phyloP scores from a whole-genome alignment of 2,329 filamentous ascomycete genomes.

The Reticulascus tulasneorum region DNA sequence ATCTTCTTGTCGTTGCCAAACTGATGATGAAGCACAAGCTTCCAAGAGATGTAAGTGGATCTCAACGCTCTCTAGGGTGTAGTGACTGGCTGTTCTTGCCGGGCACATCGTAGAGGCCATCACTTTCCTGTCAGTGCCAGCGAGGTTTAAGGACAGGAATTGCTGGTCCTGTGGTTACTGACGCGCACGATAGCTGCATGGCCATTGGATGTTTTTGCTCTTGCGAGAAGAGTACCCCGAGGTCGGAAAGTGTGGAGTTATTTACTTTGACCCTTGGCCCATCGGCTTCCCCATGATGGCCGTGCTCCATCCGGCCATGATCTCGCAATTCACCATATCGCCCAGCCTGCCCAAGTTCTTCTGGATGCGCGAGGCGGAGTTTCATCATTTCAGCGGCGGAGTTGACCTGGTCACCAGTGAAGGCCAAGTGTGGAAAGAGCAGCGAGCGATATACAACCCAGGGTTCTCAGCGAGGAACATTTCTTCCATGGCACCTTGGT shows the following conservation, averaged over 20 bases:
- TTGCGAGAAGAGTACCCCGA: conserved; percentile 2
- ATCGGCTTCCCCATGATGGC: conserved; percentile 10
- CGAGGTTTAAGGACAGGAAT: too few relatives aligned
- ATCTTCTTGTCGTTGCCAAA: conserved; percentile 2
- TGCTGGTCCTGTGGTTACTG: too few relatives aligned
- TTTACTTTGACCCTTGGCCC: conserved; percentile 19
- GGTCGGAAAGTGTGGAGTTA: conserved; percentile 5
- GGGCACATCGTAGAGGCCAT: too few relatives aligned
- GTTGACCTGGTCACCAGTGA: conserved; percentile 2
- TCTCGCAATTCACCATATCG: conserved; percentile 7
- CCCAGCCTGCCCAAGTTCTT: too few relatives aligned
- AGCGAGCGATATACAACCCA: conserved; percentile 27
- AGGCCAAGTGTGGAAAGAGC: conserved; percentile 16
- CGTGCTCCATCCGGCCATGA: conserved; percentile 12
- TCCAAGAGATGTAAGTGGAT: too few relatives aligned
- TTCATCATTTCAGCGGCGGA: conserved; percentile 6
- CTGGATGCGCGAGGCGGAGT: too few relatives aligned
- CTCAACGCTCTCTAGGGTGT: too few relatives aligned
- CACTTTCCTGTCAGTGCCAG: too few relatives aligned
- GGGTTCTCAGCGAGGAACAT: conserved; percentile 21
- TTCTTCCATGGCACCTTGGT: conserved; percentile 1
- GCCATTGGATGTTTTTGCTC: too few relatives aligned
- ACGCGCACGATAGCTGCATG: too few relatives aligned
- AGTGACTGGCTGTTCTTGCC: too few relatives aligned
- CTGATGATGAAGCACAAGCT: neutral